Conservation (phyloP, 108 stramenopile genomes). For the Cyclotella atomus region DNA sequence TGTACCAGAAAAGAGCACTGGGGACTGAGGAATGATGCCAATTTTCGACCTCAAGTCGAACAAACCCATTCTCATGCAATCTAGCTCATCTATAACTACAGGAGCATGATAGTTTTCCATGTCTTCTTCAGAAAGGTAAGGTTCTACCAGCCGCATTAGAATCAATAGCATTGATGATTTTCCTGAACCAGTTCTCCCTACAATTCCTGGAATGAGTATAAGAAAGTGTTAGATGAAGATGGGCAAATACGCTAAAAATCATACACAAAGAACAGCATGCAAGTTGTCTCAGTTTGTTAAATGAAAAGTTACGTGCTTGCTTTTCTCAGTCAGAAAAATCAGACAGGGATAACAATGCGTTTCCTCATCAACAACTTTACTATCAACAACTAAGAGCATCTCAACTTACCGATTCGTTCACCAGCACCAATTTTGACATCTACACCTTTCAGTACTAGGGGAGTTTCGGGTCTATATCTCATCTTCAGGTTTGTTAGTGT, state of each 20-base stretch:
- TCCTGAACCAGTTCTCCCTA: constrained; percentile 81
- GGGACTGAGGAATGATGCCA: constrained; percentile 96
- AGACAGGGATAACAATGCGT: too few species aligned
- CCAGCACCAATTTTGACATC: constrained; percentile 82
- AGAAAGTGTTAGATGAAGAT: too few species aligned
- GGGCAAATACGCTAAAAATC: too few species aligned
- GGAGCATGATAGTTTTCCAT: constrained; percentile 53
- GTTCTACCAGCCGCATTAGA: constrained; percentile 91
- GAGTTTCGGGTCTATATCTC: constrained; percentile 78
- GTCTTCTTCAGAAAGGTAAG: constrained; percentile 39
- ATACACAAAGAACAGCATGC: too few species aligned
- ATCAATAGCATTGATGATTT: constrained; percentile 73
- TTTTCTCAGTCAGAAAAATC: too few species aligned
- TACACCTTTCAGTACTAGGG: constrained; percentile 88
- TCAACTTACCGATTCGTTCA: constrained; percentile 56
- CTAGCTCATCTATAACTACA: constrained; percentile 89
- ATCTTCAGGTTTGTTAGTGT: constrained; percentile 77
- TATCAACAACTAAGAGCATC: not conserved
- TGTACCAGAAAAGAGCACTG: constrained; percentile 90
- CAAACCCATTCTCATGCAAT: constrained; percentile 84
- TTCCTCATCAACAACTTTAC: too few species aligned
- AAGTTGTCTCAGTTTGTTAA: too few species aligned
- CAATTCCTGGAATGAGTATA: constrained; percentile 59
- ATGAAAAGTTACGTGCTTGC: too few species aligned
- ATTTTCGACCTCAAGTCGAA: constrained; percentile 77